Conservation (phyloP, 257 asterid species). For the Ocimum tenuiflorum region DNA sequence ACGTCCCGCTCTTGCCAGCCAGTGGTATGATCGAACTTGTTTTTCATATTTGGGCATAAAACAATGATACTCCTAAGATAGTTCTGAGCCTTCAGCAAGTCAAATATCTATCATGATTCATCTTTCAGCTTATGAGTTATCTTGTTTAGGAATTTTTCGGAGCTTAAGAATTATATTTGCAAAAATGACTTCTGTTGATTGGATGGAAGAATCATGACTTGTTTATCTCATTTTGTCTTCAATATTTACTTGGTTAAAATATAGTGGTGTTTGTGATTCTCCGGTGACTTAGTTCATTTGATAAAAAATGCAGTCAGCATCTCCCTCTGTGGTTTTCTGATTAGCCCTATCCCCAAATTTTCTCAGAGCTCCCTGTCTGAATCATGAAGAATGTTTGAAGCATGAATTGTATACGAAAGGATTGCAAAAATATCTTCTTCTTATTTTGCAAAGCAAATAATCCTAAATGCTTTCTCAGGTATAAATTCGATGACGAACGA, state of each 20-base stretch:
- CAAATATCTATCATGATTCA: constrained; percentile 1
- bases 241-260: neutral
- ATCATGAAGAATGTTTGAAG: neutral
- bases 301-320: neutral
- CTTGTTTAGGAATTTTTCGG: neutral
- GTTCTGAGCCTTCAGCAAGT: constrained; percentile 14
- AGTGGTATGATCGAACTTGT: constrained; percentile 33
- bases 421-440: neutral
- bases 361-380: neutral
- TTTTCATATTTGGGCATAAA: constrained; percentile 3
- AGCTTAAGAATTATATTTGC: constrained; percentile 9
- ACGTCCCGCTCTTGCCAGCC: constrained; percentile 39
- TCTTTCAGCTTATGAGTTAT: neutral
- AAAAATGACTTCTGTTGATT: neutral
- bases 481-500: constrained; percentile 58
- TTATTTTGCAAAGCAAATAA: neutral
- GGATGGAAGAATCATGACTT: constrained; percentile 1
- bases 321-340: neutral
- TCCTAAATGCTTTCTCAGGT: constrained; percentile 37
- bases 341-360: constrained; percentile 7
- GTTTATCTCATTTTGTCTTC: constrained; percentile 2
- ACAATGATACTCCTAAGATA: neutral
- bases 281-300: neutral
- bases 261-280: constrained; percentile 1
- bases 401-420: constrained; percentile 2